These are phyloP conservation scores for Pythium folliculosum DNA, from an alignment of 352 stramenopile genomes.

Conservation along the genomic window DNA sequence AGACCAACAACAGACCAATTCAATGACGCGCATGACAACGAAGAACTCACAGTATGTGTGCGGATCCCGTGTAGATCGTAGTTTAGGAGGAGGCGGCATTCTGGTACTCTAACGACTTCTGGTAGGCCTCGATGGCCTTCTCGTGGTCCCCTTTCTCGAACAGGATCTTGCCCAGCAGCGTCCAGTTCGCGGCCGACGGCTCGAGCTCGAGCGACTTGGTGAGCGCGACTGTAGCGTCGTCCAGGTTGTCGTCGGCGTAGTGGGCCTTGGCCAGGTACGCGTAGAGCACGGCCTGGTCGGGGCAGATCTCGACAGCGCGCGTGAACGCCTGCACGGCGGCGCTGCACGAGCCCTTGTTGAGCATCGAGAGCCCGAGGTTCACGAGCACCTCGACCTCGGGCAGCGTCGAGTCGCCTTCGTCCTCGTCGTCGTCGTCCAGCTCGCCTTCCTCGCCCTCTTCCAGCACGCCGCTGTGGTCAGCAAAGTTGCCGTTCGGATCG, in stretches of 20 bases:
- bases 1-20: not conserved
- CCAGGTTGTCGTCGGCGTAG: slow-evolving; percentile 84
- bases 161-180: slow-evolving; percentile 82
- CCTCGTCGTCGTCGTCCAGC: slow-evolving; percentile 46
- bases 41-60: not conserved
- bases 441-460: slow-evolving; percentile 28
- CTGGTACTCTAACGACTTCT: slow-evolving; percentile 67
- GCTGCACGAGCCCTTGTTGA: slow-evolving; percentile 78
- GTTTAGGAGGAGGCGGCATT: slow-evolving; percentile 14
- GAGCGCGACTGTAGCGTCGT: slow-evolving; percentile 70
- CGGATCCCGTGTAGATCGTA: not conserved
- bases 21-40: not conserved
- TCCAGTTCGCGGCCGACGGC: slow-evolving; percentile 82
- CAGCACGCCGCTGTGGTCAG: slow-evolving; percentile 9
- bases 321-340: slow-evolving; percentile 81
- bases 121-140: slow-evolving; percentile 83
- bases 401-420: slow-evolving; percentile 60
- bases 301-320: slow-evolving; percentile 81
- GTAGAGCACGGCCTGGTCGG: slow-evolving; percentile 69
- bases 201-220: slow-evolving; percentile 68
- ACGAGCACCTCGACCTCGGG: slow-evolving; percentile 86
- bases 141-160: slow-evolving; percentile 89
- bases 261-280: slow-evolving; percentile 80
- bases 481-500: slow-evolving; percentile 1
- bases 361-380: slow-evolving; percentile 78